These are phyloP conservation scores for Vigna unguiculata DNA, from an alignment of 306 rosid genomes.

Conservation along the genomic window DNA sequence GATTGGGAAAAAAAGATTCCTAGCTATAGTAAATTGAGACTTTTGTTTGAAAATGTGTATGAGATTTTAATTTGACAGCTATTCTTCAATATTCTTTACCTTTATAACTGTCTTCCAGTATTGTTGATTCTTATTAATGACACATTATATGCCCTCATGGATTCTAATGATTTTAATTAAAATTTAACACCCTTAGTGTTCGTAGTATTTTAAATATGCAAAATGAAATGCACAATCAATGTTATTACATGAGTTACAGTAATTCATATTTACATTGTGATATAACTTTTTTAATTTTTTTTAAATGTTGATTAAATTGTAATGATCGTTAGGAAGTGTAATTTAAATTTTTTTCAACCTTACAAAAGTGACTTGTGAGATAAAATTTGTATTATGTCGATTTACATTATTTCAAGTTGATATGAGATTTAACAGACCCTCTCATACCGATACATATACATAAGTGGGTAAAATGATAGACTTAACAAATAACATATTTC, in stretches of 20 bases:
- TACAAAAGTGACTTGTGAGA: rapidly evolving
- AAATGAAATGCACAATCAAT: no score
- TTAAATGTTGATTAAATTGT: no score
- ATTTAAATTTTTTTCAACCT: no score
- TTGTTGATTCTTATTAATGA: background rate
- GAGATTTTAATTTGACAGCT: background rate
- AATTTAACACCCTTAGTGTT: background rate
- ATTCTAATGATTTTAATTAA: background rate
- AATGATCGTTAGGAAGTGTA: rapidly evolving
- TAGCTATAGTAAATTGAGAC: background rate
- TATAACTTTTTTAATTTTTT: no score
- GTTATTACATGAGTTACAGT: no score
- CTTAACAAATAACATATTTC: no score
- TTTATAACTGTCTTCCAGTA: constrained; percentile 33
- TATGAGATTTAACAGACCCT: no score
- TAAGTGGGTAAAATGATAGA: no score
- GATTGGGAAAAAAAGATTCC: constrained; percentile 5
- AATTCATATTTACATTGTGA: no score
- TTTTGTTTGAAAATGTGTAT: background rate
- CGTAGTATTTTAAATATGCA: background rate
- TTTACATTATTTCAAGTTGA: rapidly evolving
- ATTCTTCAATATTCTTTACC: constrained; percentile 11
- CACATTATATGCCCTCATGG: background rate
- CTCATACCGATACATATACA: no score
- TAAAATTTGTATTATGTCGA: no score